Base-by-base conservation (phyloP, 495 filamentous ascomycete species). In the Viridothelium virens region DNA sequence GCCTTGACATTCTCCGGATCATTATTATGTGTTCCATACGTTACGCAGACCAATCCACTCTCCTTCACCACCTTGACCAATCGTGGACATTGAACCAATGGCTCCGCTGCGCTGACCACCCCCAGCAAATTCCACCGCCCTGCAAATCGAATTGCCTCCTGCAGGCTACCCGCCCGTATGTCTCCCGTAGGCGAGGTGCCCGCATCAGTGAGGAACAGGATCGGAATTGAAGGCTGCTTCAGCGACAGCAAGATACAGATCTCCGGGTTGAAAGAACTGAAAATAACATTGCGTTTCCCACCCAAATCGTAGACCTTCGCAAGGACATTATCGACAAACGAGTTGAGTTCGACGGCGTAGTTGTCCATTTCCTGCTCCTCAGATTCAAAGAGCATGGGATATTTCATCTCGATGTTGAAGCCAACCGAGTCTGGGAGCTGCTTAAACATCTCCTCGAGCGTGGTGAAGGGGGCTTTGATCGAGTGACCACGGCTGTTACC, bases 361-460 rank as follows among this genome's bases (percentile, higher is more conserved):
- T 91, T 90, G 73, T 97, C 95, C 95, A 99, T 97, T 69, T 95
- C 92, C 68, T 96, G 88, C 74, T 94, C 89, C 74, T 96, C 91
- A 71, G 82, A 88, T 80, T 99, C 95, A 72, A 90, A 86, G 61
- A 97, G 85, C 91, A 97, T 97, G 31, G 95, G 95, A 75, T 99
- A 99, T 75, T 97, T 99, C 82, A 99, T 87, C 80, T 99, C 95
- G 69, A 99, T 96, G 74, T 99, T 97, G 82, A 99, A 97, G 11
- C 94, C 91, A 38, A 96, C 85, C 11, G 79, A 81, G 48, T 87
- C 81, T 1, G 91, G 91, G 0, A 99, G 78, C 74, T 91, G 87
- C 71, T 82, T 84, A 76, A 99, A 96, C 73, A 97, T 85, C 69
- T 97, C 91, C 74, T 96, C 90, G 48, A 99, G 79, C 0, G 95